These are phyloP conservation scores for Cladosporium sp. DNA, from an alignment of 2,329 filamentous ascomycete species.

Conservation along the genomic window DNA sequence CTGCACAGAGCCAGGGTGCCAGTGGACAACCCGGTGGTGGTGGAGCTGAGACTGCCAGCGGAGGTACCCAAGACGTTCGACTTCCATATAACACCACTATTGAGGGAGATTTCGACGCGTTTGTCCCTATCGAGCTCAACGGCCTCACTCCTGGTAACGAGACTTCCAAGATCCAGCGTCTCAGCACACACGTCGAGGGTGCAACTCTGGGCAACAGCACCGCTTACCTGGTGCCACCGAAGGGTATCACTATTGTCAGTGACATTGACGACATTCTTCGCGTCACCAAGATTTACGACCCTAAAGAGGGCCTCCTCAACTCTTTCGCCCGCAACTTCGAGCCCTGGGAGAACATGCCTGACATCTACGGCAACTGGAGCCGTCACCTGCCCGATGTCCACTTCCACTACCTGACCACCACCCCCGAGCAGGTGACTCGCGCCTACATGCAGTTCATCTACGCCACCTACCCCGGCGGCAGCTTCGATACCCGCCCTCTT, in stretches of 20 bases:
- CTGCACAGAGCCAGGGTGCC: constrained; percentile 59
- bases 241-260: constrained; percentile 71
- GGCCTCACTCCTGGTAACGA: constrained; percentile 65
- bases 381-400: constrained; percentile 66
- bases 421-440: constrained; percentile 74
- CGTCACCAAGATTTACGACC: constrained; percentile 78
- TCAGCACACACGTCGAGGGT: constrained; percentile 69
- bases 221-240: constrained; percentile 71
- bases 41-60: constrained; percentile 55
- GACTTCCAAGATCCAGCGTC: constrained; percentile 64
- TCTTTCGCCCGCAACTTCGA: constrained; percentile 72
- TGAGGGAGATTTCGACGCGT: constrained; percentile 73
- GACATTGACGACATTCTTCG: constrained; percentile 81
- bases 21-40: constrained; percentile 52
- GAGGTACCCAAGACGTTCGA: constrained; percentile 63
- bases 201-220: constrained; percentile 70
- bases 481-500: constrained; percentile 74
- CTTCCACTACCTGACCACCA: constrained; percentile 82
- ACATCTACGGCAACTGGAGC: constrained; percentile 76
- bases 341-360: constrained; percentile 77
- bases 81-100: constrained; percentile 67
- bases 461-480: constrained; percentile 73
- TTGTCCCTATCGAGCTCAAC: constrained; percentile 64
- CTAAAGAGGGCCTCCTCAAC: constrained; percentile 73
- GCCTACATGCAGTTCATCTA: constrained; percentile 82